Evolutionary conservation across 495 filamentous ascomycete species (phyloP), one percentile per base, ranked within the genome.

Genomic region (Neurospora pannonica): DNA sequence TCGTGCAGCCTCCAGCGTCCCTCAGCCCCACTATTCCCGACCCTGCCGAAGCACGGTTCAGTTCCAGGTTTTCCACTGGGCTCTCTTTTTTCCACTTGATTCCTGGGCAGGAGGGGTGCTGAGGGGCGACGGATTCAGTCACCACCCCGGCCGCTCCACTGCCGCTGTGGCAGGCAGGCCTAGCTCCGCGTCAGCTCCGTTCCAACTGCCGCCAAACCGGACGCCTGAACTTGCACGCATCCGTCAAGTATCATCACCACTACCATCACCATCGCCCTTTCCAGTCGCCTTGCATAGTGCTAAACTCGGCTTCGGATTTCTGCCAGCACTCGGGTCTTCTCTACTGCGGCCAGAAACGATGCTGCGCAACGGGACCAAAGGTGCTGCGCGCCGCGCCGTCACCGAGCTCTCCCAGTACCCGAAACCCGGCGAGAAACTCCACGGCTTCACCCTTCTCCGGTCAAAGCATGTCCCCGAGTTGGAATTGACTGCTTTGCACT

Each of bases 401-500:
- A 93, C 92, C 7, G 90, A 92, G 77, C 84, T 95, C 71, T 86
- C 89, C 21, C 88, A 87, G 76, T 91, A 91, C 72, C 94, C 93
- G 4, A 89, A 89, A 54, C 87, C 91, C 6, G 96, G 96, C 75
- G 92, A 95, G 78, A 91, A 92, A 79, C 87, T 98, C 37, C 91
- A 98, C 82, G 97, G 97, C 74, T 99, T 99, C 83, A 98, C 94
- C 1, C 85, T 98, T 48, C 86, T 93, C 75, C 90, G 95, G 54
- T 88, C 90, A 73, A 97, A 98, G 83, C 91, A 95, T 83, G 93
- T 98, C 1, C 94, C 97, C 2, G 97, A 98, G 82, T 87, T 98
- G 38, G 94, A 98, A 80, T 83, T 99, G 72, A 95, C 95, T 4
- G 97, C 97, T 4, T 83, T 98, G 43, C 92, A 96, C 74, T 85